Evolutionary conservation across 768 basidiomycete species (phyloP), one percentile per base, ranked within the genome.

Genomic region (Boletus sp.): DNA sequence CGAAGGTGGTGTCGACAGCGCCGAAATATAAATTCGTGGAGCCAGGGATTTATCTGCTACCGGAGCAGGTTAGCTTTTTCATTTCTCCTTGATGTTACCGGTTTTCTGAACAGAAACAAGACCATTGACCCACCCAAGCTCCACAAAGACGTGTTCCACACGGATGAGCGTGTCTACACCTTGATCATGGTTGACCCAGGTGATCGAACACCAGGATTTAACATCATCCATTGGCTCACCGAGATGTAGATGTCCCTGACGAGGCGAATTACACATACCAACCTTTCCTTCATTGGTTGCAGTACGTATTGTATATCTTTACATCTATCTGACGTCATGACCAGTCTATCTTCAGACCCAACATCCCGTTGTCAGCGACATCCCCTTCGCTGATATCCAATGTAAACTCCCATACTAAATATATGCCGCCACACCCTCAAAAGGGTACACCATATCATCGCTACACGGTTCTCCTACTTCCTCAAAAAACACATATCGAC

Each of bases 391-490:
- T 62, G 12, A 76, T 83, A 50, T 62, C 73, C 4, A 65, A 77
- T 37, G 65, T 79, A 51, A 76, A 82, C 59, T 71, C 77, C 1
- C 89, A 90, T 69, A 89, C 88, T 7, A 74, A 76, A 28, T 98
- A 95, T 71, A 77, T 95, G 60, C 90, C 96, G 6, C 97, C 95
- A 5, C 94, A 97, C 62, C 96, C 96, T 4, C 90, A 93, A 68
- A 82, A 82, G 37, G 94, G 94, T 49, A 89, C 94, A 11, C 84
- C 85, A 0, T 94, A 92, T 73, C 96, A 99, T 73, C 92, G 96
- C 59, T 97, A 96, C 71, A 82, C 85, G 9, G 63, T 88, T 44
- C 76, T 96, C 30, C 76, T 96, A 30, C 78, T 95, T 47, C 86
- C 84, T 10, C 93, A 96, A 63, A 77, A 82, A 68, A 83, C 40